phyloP scores from a whole-genome alignment of 441 rosid genomes.

The Kokia cookei region DNA sequence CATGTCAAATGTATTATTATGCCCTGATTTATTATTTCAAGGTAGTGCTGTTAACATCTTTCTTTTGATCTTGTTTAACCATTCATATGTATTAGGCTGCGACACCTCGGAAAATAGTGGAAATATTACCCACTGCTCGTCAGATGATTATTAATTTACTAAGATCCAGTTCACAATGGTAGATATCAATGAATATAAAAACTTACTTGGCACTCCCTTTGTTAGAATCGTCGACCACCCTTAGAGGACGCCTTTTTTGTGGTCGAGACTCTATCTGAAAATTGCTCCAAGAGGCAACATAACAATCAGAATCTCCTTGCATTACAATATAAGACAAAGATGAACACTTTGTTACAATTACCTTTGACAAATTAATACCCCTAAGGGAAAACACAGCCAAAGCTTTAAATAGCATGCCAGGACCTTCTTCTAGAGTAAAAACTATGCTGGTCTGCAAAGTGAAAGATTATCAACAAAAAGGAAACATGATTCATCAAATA shows the following conservation, averaged over 20 bases:
- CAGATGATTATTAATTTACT: not conserved
- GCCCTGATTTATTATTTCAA: not conserved
- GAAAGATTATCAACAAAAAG: constrained; percentile 8
- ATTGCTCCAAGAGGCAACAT: not conserved
- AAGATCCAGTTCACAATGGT: not conserved
- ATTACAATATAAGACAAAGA: not conserved
- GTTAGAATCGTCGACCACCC: constrained; percentile 76
- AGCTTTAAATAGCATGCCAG: constrained; percentile 86
- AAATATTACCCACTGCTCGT: not conserved
- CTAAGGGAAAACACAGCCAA: constrained; percentile 83
- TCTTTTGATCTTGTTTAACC: not conserved
- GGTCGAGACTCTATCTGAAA: constrained; percentile 92
- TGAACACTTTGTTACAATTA: constrained; percentile 7
- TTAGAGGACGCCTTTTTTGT: constrained; percentile 55
- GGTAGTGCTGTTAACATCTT: not conserved
- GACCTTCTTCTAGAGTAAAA: constrained; percentile 89
- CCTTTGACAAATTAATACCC: constrained; percentile 77
- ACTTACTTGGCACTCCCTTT: constrained; percentile 80
- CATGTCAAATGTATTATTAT: not conserved
- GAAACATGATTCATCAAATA: not conserved
- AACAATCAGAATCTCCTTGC: constrained; percentile 1
- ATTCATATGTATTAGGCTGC: not conserved
- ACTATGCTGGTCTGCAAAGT: constrained; percentile 85
- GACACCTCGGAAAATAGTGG: not conserved
- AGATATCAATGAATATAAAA: not conserved